A percentile compares a stretch with the other conserved stretches of the same genome.
Evolutionary conservation across 768 basidiomycete species (phyloP).

Genomic region (Boletus edulis): DNA sequence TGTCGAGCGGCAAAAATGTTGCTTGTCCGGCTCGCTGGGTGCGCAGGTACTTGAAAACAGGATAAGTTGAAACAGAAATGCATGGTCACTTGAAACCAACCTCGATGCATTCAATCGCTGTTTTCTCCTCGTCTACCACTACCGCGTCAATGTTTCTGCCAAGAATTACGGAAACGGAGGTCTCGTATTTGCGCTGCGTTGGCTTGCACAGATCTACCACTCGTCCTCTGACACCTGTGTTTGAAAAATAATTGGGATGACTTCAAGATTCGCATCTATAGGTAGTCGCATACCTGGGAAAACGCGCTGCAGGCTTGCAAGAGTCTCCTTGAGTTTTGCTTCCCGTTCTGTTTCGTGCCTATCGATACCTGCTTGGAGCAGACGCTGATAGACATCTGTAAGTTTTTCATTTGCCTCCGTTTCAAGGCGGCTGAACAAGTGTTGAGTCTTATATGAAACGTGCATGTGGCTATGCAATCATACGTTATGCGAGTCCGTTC

Average conservation of each 20-base stretch:
- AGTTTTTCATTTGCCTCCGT: slow-evolving; percentile 92
- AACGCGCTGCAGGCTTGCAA: slow-evolving; percentile 78
- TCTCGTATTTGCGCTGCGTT: slow-evolving; percentile 87
- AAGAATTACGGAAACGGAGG: slow-evolving; percentile 86
- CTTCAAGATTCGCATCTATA: neutral
- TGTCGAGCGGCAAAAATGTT: slow-evolving; percentile 98
- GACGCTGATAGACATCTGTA: slow-evolving; percentile 72
- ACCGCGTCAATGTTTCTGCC: slow-evolving; percentile 95
- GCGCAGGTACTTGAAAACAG: slow-evolving; percentile 74
- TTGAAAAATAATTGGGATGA: neutral
- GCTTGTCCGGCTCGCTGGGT: slow-evolving; percentile 94
- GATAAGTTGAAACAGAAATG: neutral
- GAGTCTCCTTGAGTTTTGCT: slow-evolving; percentile 77
- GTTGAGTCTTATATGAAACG: neutral
- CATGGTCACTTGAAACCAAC: slow-evolving; percentile 36
- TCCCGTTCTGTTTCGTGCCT: slow-evolving; percentile 85
- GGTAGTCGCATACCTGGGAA: slow-evolving; percentile 66
- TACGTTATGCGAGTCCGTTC: slow-evolving; percentile 81
- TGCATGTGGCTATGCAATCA: neutral
- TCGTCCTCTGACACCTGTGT: slow-evolving; percentile 83
- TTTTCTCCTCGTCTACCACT: slow-evolving; percentile 96
- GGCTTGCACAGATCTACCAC: slow-evolving; percentile 95
- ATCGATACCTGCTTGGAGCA: slow-evolving; percentile 89
- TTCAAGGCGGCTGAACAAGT: slow-evolving; percentile 70
- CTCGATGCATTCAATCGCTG: slow-evolving; percentile 97